Percentiles rank a stretch among this genome's conserved stretches.
phyloP scores from a whole-genome alignment of 768 basidiomycete genomes.

The Phaffia australis region DNA sequence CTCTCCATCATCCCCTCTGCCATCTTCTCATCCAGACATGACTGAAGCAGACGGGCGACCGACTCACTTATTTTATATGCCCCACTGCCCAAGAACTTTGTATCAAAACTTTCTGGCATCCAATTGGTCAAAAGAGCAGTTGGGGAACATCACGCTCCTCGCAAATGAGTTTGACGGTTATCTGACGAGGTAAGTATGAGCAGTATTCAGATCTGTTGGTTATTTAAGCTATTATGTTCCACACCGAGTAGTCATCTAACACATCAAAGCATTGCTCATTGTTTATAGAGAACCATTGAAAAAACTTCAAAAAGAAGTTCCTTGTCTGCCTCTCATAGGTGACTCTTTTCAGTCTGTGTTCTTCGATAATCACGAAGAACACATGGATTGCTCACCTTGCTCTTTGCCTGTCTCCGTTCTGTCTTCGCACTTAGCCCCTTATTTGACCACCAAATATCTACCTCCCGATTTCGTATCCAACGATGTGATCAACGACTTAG shows the following conservation, averaged over 20 bases:
- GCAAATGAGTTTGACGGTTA: slow-evolving; percentile 18
- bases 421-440: not conserved
- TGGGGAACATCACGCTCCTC: slow-evolving; percentile 12
- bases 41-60: not conserved
- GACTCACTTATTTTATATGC: slow-evolving; percentile 15
- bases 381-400: too few species aligned
- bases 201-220: too few species aligned
- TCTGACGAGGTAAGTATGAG: slow-evolving; percentile 6
- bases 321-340: slow-evolving; percentile 19
- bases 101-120: slow-evolving; percentile 21
- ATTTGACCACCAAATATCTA: not conserved
- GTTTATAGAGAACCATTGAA: slow-evolving; percentile 13
- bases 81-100: slow-evolving; percentile 16
- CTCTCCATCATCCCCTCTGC: too few species aligned
- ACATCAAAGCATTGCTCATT: too few species aligned
- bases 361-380: too few species aligned
- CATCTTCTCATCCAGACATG: not conserved
- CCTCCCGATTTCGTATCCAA: slow-evolving; percentile 11
- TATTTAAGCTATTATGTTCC: too few species aligned
- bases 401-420: not conserved
- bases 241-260: too few species aligned
- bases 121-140: slow-evolving; percentile 14
- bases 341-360: too few species aligned
- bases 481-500: slow-evolving; percentile 24
- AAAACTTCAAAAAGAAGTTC: slow-evolving; percentile 16